Evolutionary conservation across 228 moss, liverwort and hornwort genomes (phyloP).

Genomic region (Sphagnum fallax): DNA sequence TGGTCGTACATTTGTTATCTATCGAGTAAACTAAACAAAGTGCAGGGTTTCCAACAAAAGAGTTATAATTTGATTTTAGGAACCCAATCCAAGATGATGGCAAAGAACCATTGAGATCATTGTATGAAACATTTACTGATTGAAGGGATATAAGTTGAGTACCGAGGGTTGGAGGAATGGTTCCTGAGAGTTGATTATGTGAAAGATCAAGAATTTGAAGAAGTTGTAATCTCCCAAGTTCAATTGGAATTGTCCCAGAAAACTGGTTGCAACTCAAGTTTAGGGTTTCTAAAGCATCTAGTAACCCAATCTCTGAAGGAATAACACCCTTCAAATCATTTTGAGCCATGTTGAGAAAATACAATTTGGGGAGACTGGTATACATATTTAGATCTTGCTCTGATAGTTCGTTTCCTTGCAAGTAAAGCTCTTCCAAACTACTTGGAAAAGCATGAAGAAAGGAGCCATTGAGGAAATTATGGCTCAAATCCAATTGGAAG

Average conservation of each 20-base stretch:
- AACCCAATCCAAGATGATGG: neutral
- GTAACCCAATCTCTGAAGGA: constrained; percentile 8
- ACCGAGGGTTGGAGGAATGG: constrained; percentile 8
- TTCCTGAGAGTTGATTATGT: constrained; percentile 11
- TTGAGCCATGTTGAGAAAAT: constrained; percentile 7
- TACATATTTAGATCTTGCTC: constrained; percentile 5
- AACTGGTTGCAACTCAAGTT: constrained; percentile 6
- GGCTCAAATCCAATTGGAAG: constrained; percentile 5
- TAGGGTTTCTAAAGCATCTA: constrained; percentile 1
- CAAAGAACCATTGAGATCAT: constrained; percentile 11
- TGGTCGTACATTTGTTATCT: neutral
- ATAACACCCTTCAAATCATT: constrained; percentile 14
- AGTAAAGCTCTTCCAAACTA: constrained; percentile 1
- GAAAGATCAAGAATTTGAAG: constrained; percentile 11
- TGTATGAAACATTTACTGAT: constrained; percentile 8
- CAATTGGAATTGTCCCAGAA: constrained; percentile 7
- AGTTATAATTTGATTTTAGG: neutral
- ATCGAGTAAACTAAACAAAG: constrained; percentile 2
- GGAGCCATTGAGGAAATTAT: constrained; percentile 4
- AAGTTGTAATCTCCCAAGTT: constrained; percentile 3
- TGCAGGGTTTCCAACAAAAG: constrained; percentile 2
- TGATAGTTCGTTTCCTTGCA: constrained; percentile 8
- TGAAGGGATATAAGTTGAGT: constrained; percentile 4
- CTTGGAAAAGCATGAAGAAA: neutral
- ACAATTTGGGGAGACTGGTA: neutral